Conservation (phyloP, 495 filamentous ascomycete species). For the Tuber magnatum region DNA sequence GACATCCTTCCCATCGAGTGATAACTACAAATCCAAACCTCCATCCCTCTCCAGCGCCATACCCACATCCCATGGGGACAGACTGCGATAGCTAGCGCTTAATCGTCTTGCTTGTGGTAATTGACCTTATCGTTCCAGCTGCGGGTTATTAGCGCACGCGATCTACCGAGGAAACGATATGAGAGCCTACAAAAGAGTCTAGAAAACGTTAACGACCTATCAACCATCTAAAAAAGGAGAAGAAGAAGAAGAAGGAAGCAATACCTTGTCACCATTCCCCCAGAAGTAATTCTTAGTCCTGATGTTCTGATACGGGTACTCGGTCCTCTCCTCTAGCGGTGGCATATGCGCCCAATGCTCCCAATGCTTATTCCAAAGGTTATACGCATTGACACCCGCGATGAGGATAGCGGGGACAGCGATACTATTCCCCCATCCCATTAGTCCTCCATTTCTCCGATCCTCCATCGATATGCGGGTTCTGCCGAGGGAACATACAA, state of each 20-base stretch:
- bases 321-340: conserved; percentile 74
- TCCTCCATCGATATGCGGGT: not conserved
- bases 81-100: not conserved
- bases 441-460: conserved; percentile 14
- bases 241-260: conserved; percentile 35
- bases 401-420: conserved; percentile 63
- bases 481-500: conserved; percentile 55
- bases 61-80: not conserved
- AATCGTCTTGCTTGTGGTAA: conserved; percentile 88
- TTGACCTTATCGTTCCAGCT: conserved; percentile 95
- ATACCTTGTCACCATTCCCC: conserved; percentile 88
- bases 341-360: conserved; percentile 83
- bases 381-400: conserved; percentile 70
- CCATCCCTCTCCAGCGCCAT: not conserved
- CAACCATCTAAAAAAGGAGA: not conserved
- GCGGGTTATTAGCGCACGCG: conserved; percentile 16
- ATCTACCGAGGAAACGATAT: conserved; percentile 8
- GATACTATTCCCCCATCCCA: conserved; percentile 48
- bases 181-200: conserved; percentile 62
- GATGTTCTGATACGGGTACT: conserved; percentile 94
- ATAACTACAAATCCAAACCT: not conserved
- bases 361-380: conserved; percentile 90
- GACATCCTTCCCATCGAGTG: not conserved
- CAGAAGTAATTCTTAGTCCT: conserved; percentile 81
- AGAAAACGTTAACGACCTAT: conserved; percentile 40